A percentile compares a stretch with the other conserved stretches of the same genome.
Conservation (phyloP, 148 eudicot species). For the Chenopodium berlandieri region DNA sequence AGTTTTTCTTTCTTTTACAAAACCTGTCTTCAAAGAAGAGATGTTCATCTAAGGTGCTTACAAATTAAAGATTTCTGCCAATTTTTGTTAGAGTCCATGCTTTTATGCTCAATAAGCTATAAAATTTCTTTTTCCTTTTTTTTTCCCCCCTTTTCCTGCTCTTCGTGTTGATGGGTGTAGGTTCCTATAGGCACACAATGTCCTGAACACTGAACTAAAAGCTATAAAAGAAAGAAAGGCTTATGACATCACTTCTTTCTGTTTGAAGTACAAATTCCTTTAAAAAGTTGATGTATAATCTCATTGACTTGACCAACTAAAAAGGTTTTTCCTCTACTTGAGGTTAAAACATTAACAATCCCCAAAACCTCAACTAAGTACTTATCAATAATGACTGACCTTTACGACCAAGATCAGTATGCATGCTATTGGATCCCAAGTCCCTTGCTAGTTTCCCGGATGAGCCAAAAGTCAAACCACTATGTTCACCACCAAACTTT, state of each 20-base stretch:
- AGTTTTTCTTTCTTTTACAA: slow-evolving; percentile 24
- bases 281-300: neutral
- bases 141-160: too few species aligned
- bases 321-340: neutral
- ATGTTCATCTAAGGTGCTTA: neutral
- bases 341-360: neutral
- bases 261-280: neutral
- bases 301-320: neutral
- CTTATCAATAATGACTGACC: neutral
- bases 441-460: slow-evolving; percentile 30
- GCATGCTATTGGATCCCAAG: slow-evolving; percentile 16
- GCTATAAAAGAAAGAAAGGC: neutral
- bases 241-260: neutral
- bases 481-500: slow-evolving; percentile 35
- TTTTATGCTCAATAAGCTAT: neutral
- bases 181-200: neutral
- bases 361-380: neutral
- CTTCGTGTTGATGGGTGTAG: neutral
- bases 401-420: slow-evolving; percentile 25
- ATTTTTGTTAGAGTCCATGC: neutral
- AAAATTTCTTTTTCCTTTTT: neutral
- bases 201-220: neutral
- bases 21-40: slow-evolving; percentile 32
- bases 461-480: slow-evolving; percentile 21
- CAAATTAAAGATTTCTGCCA: neutral